Evolutionary conservation across 1,284 basidiomycete species (phyloP), one percentile per base, ranked within the genome.

Genomic region (Leccinum angustisporum): DNA sequence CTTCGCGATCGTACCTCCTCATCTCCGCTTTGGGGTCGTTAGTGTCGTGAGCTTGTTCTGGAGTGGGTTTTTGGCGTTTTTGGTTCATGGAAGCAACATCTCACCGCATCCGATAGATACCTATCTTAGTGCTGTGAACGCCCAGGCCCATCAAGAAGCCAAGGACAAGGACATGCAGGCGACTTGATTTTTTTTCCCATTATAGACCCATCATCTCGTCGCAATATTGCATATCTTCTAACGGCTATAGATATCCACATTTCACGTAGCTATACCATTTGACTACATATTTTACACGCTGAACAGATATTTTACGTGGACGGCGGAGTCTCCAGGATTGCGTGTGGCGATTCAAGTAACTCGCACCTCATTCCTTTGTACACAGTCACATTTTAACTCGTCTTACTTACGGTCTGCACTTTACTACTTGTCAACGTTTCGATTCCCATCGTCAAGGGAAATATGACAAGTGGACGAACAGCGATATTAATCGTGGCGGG

Each of bases 11-110:
- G 83, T 95, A 0, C 94, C 93, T 0, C 83, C 83, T 4, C 92
- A 94, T 68, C 79, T 94, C 59, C 86, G 92, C n/a, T 87, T 95
- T 63, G 80, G 90, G 8, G 80, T 90, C 21, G 83, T 94, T 31
- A 86, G 92, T 70, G 82, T 89, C 14, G 91, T 95, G 58, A 90
- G 88, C 62, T 80, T 95, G 58, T 91, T 93, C 77, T 95, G 92
- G 94, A 95, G 90, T 92, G 69, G 57, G 87, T 83, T n/a, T 2
- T 11, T 51, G 5, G 10, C 50, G 38, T 33, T 54, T 27, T 36
- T 68, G 56, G 72, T 51, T 30, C 25, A 30, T 5, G 25, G 14
- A 30, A 30, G 18, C 8, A n/a, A 30, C 21, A 34, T 57, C 53
- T 61, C 27, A 65, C 57, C 13, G 13, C 13, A n/a, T 48, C 34